Conservation (phyloP, 2,329 filamentous ascomycete genomes). For the Hysterium pulicare region DNA sequence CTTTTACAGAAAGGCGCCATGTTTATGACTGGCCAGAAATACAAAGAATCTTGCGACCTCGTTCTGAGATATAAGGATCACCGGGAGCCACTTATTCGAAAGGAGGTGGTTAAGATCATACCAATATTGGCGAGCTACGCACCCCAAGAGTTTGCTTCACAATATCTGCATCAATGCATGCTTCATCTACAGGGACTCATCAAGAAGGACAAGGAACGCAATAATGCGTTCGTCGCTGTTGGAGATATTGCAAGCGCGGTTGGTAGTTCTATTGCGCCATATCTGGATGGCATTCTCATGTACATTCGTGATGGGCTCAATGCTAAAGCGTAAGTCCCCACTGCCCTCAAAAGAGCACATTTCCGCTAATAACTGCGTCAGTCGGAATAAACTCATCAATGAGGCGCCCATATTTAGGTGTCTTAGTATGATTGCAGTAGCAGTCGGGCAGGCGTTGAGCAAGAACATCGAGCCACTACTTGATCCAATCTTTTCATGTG, state of each 20-base stretch:
- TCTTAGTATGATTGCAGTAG: constrained; percentile 92
- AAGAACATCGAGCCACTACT: constrained; percentile 97
- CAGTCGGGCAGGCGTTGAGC: constrained; percentile 92
- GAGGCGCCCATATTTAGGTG: constrained; percentile 88
- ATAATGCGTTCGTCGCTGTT: constrained; percentile 92
- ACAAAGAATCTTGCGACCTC: constrained; percentile 87
- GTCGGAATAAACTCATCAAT: constrained; percentile 55
- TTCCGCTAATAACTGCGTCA: constrained; percentile 33
- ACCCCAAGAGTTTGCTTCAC: constrained; percentile 81
- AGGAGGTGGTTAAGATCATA: constrained; percentile 86
- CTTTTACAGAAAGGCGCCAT: constrained; percentile 92
- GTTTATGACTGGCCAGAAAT: constrained; percentile 93
- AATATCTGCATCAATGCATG: constrained; percentile 95
- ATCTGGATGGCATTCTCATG: constrained; percentile 88
- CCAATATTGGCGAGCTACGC: constrained; percentile 91
- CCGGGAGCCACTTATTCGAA: constrained; percentile 79
- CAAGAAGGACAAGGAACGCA: constrained; percentile 86
- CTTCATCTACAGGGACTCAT: constrained; percentile 89
- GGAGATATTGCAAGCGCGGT: constrained; percentile 96
- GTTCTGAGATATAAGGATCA: constrained; percentile 92
- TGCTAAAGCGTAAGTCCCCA: constrained; percentile 61
- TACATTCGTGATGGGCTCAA: constrained; percentile 90
- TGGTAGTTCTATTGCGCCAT: constrained; percentile 89
- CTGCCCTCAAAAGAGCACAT: no score
- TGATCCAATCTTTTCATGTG: constrained; percentile 95